Evolutionary conservation across 2,329 filamentous ascomycete genomes (phyloP), one percentile per base, ranked within the genome.

Genomic region (Fusarium praegraminearum): DNA sequence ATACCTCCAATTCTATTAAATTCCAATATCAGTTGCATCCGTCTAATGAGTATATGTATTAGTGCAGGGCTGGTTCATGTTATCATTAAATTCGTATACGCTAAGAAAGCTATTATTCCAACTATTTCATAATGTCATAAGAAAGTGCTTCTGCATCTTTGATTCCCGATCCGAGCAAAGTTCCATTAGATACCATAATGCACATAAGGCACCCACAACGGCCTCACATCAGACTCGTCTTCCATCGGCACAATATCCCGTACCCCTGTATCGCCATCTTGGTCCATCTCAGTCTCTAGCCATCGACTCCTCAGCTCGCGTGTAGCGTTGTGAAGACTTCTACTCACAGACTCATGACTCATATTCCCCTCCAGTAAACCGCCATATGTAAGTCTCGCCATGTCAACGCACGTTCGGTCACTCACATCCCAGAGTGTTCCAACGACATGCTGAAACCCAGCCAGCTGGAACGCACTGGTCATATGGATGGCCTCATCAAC

Each of bases 61-160:
- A 24, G 12, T 6, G 1, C 9, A 0, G 5, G 6, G 0, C 5
- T 3, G 12, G 3, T 4, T 8, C 9, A 7, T 2, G 13, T 12
- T 18, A 3, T 43, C 10, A 11, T 11, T 26, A 7, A 18, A 26
- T 6, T 11, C 16, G 8, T 43, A 3, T 18, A 8, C 15, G 16
- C 13, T 16, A 3, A 43, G 5, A 26, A 43, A 8, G 4, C 2
- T 13, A 43, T 11, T 26, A 3, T 9, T 16, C 6, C 40, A 24
- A 43, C 8, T 5, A 43, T 38, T 7, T 7, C n/a, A 6, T 38
- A 9, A n/a, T n/a, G 9, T n/a, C 10, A 5, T 18, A 9, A n/a
- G 28, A 36, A 7, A 18, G 9, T 33, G 9, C n/a, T 11, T 9
- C 4, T 18, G 16, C 3, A 18, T 18, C 9, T 38, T 12, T 3